phyloP scores from a whole-genome alignment of 768 basidiomycete genomes.

The Boletus barrowsii region DNA sequence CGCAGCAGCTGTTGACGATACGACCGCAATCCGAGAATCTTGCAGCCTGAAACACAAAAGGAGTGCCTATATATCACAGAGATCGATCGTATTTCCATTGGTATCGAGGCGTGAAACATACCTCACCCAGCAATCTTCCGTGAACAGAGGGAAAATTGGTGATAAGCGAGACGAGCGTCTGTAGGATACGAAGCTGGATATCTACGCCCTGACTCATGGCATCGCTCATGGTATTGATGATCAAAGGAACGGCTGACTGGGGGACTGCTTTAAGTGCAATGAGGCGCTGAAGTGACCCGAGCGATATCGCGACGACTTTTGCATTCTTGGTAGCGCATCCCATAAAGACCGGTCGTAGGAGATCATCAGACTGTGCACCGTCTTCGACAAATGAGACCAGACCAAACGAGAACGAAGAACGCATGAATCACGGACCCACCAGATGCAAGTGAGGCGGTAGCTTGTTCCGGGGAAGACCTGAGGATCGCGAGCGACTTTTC shows the following conservation, averaged over 20 bases:
- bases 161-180: slow-evolving; percentile 87
- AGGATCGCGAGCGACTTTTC: slow-evolving; percentile 84
- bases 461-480: slow-evolving; percentile 78
- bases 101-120: slow-evolving; percentile 36
- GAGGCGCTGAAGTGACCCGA: slow-evolving; percentile 87
- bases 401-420: background rate
- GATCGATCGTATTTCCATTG: background rate
- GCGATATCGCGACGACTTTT: slow-evolving; percentile 90
- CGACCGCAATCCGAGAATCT: slow-evolving; percentile 93
- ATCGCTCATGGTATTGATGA: slow-evolving; percentile 81
- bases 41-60: slow-evolving; percentile 94
- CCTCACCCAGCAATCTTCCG: slow-evolving; percentile 76
- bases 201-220: slow-evolving; percentile 94
- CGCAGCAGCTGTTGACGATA: slow-evolving; percentile 95
- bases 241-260: slow-evolving; percentile 69
- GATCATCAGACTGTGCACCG: slow-evolving; percentile 74
- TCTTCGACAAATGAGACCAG: slow-evolving; percentile 40
- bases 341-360: slow-evolving; percentile 88
- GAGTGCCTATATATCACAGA: slow-evolving; percentile 58
- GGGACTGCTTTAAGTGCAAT: slow-evolving; percentile 86
- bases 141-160: slow-evolving; percentile 85
- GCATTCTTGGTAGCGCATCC: slow-evolving; percentile 90
- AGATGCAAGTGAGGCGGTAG: slow-evolving; percentile 65
- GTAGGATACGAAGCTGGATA: slow-evolving; percentile 91
- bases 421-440: slow-evolving; percentile 45